A percentile compares a stretch with the other conserved stretches of the same genome.
Conservation (phyloP, 805 yeast genomes). For the Metschnikowia aberdeeniae region DNA sequence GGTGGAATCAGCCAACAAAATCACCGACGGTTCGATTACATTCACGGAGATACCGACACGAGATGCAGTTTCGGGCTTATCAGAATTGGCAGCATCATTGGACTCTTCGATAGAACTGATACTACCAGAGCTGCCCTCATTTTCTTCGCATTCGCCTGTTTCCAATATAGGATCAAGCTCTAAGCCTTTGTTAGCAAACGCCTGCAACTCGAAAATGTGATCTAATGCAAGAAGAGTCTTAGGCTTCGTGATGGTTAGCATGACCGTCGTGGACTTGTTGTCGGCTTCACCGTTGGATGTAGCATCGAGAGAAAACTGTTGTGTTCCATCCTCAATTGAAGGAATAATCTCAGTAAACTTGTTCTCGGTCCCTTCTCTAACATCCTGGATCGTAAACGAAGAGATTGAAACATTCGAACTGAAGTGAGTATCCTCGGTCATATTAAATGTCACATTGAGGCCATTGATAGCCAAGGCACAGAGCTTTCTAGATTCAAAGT, state of each 20-base stretch:
- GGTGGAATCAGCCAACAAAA: constrained; percentile 77
- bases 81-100: background rate
- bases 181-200: constrained; percentile 53
- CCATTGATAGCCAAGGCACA: constrained; percentile 51
- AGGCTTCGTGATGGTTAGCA: constrained; percentile 75
- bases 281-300: constrained; percentile 38
- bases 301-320: constrained; percentile 66
- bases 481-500: constrained; percentile 33
- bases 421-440: constrained; percentile 53
- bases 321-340: constrained; percentile 50
- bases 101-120: background rate
- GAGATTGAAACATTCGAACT: constrained; percentile 59
- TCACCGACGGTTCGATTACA: constrained; percentile 70
- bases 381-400: constrained; percentile 76
- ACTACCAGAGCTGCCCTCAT: background rate
- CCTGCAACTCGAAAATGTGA: constrained; percentile 71
- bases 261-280: constrained; percentile 41
- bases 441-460: constrained; percentile 45
- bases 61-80: background rate
- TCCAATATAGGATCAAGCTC: constrained; percentile 18
- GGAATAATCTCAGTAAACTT: constrained; percentile 82
- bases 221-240: constrained; percentile 79
- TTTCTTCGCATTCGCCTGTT: constrained; percentile 16
- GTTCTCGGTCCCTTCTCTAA: constrained; percentile 57
- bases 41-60: constrained; percentile 57